Conservation (phyloP, 2,329 filamentous ascomycete genomes). For the Myotisia sp. region DNA sequence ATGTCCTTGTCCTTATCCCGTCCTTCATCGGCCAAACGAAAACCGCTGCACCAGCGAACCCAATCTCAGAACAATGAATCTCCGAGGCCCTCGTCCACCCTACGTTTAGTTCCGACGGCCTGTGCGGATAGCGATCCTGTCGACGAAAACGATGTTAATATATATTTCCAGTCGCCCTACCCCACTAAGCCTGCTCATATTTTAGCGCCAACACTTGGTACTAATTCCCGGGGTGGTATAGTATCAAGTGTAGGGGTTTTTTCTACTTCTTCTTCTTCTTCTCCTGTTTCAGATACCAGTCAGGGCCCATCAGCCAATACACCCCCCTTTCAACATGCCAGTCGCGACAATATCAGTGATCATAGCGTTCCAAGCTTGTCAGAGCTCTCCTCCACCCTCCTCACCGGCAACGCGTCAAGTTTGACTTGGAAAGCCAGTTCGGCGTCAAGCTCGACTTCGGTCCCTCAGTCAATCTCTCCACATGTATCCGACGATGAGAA, state of each 20-base stretch:
- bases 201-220: conserved; percentile 23
- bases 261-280: conserved; percentile 2
- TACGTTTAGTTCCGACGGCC: conserved; percentile 25
- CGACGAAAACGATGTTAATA: conserved; percentile 17
- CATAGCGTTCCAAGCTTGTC: conserved; percentile 3
- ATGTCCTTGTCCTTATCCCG: conserved; percentile 17
- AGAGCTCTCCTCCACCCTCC: conserved; percentile 3
- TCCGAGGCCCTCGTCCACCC: conserved; percentile 12
- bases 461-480: conserved; percentile 10
- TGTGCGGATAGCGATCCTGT: conserved; percentile 3
- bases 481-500: conserved; percentile 11
- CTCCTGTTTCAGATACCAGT: conserved; percentile 20
- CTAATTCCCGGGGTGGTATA: conserved; percentile 16
- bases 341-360: too few species aligned
- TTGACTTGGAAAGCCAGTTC: conserved; percentile 10
- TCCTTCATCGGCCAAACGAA: conserved; percentile 23
- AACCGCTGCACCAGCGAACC: conserved; percentile 33
- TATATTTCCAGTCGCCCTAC: conserved; percentile 31
- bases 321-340: too few species aligned
- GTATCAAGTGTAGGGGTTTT: not conserved
- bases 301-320: too few species aligned
- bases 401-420: conserved; percentile 10
- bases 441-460: conserved; percentile 13
- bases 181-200: conserved; percentile 36
- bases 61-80: conserved; percentile 32